Evolutionary conservation across 2,329 filamentous ascomycete genomes (phyloP).

Genomic region (Fusarium transvaalense): DNA sequence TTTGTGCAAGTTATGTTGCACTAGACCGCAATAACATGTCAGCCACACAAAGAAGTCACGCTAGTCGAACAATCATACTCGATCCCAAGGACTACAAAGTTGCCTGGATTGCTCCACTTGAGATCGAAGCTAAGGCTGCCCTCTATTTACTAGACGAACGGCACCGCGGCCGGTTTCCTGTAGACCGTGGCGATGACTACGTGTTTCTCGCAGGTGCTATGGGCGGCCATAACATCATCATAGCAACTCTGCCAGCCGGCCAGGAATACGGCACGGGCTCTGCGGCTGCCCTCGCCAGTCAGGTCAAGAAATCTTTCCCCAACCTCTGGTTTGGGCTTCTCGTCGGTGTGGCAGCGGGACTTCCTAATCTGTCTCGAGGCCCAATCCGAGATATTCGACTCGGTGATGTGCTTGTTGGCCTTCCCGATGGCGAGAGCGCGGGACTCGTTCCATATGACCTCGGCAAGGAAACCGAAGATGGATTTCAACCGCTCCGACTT

Average conservation of each 20-base stretch:
- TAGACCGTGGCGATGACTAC: slow-evolving; percentile 53
- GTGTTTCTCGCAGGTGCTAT: slow-evolving; percentile 54
- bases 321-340: slow-evolving; percentile 56
- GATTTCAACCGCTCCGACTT: slow-evolving; percentile 44
- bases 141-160: slow-evolving; percentile 51
- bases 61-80: too few relatives aligned
- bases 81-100: slow-evolving; percentile 49
- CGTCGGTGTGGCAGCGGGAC: slow-evolving; percentile 54
- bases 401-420: slow-evolving; percentile 54
- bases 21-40: too few relatives aligned
- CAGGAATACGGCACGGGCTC: slow-evolving; percentile 51
- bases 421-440: slow-evolving; percentile 43
- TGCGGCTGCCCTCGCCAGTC: slow-evolving; percentile 51
- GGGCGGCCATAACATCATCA: slow-evolving; percentile 50
- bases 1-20: too few relatives aligned
- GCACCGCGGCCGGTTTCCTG: slow-evolving; percentile 51
- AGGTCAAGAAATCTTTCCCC: slow-evolving; percentile 53
- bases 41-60: too few relatives aligned
- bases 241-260: too few relatives aligned
- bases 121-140: slow-evolving; percentile 55
- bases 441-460: slow-evolving; percentile 52
- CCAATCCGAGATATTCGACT: slow-evolving; percentile 53
- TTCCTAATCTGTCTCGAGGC: slow-evolving; percentile 46
- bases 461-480: slow-evolving; percentile 51
- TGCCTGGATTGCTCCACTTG: slow-evolving; percentile 55